These are phyloP conservation scores for Chaetomium sp. DNA, from an alignment of 2,329 filamentous ascomycete genomes.

Conservation along the genomic window DNA sequence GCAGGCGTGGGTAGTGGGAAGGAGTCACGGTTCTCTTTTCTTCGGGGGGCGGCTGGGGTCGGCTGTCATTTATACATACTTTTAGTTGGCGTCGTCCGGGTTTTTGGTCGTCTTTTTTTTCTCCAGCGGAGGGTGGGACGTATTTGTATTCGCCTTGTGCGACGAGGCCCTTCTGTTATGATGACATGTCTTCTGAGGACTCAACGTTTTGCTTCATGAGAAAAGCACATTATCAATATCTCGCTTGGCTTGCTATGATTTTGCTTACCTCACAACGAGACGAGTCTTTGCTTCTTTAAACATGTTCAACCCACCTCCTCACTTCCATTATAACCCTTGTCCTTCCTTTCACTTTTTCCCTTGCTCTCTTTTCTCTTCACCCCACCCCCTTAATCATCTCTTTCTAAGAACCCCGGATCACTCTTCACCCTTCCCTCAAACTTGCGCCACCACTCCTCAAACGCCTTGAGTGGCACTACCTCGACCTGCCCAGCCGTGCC, in stretches of 20 bases:
- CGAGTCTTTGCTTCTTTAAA: neutral
- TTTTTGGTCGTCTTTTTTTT: too few relatives aligned
- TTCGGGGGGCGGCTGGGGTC: neutral
- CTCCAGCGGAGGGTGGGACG: neutral
- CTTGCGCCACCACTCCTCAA: constrained; percentile 97
- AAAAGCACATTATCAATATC: too few relatives aligned
- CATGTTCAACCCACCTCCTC: neutral
- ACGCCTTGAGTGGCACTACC: constrained; percentile 87
- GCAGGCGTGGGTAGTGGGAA: constrained; percentile 1
- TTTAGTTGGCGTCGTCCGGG: neutral
- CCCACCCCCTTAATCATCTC: constrained; percentile 29
- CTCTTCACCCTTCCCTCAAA: constrained; percentile 81
- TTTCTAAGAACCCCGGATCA: constrained; percentile 85
- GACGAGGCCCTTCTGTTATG: constrained; percentile 3
- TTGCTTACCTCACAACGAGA: neutral
- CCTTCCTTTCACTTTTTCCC: neutral
- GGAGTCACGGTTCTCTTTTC: neutral
- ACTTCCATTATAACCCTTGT: neutral
- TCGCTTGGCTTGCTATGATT: too few relatives aligned
- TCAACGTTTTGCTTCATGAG: too few relatives aligned
- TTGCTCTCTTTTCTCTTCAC: too few relatives aligned
- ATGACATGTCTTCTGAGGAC: constrained; percentile 10
- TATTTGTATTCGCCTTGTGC: neutral
- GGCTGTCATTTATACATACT: constrained; percentile 2
- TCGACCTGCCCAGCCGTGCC: constrained; percentile 59